Evolutionary conservation across 2,329 filamentous ascomycete genomes (phyloP).

Genomic region (Aspergillus caelatus): DNA sequence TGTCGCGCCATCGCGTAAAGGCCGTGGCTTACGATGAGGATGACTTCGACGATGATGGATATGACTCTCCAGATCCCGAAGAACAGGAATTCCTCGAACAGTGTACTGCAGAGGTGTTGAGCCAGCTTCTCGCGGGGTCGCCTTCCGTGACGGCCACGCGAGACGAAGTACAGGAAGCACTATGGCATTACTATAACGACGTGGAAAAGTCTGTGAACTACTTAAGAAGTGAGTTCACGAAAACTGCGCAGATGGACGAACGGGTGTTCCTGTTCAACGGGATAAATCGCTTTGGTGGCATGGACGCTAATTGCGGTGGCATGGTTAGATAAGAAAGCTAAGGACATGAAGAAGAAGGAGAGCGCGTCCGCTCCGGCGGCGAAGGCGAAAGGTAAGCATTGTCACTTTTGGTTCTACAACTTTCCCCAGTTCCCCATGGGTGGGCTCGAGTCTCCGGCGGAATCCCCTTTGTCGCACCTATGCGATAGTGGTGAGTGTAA

Average conservation of each 20-base stretch:
- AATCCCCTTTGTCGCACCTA: neutral
- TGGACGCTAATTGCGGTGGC: constrained; percentile 8
- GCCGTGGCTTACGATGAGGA: constrained; percentile 47
- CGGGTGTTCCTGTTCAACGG: neutral
- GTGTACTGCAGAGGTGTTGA: constrained; percentile 68
- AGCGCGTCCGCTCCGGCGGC: constrained; percentile 19
- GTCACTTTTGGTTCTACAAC: constrained; percentile 9
- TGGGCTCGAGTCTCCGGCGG: constrained; percentile 30
- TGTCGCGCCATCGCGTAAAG: constrained; percentile 52
- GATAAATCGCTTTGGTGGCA: neutral
- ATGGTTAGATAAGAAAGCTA: constrained; percentile 36
- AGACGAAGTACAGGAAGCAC: constrained; percentile 78
- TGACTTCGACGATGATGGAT: constrained; percentile 45
- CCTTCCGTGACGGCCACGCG: constrained; percentile 64
- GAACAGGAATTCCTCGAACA: constrained; percentile 62
- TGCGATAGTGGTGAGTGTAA: constrained; percentile 18
- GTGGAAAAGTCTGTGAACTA: constrained; percentile 82
- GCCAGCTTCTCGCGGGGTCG: constrained; percentile 63
- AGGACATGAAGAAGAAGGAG: constrained; percentile 39
- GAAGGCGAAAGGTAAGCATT: constrained; percentile 30
- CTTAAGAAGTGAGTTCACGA: constrained; percentile 61
- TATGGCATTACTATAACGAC: constrained; percentile 98
- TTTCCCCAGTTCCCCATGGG: constrained; percentile 24
- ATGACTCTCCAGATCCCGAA: constrained; percentile 45
- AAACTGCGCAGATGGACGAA: neutral